phyloP scores from a whole-genome alignment of 805 yeast genomes.

The Spathaspora passalidarum region DNA sequence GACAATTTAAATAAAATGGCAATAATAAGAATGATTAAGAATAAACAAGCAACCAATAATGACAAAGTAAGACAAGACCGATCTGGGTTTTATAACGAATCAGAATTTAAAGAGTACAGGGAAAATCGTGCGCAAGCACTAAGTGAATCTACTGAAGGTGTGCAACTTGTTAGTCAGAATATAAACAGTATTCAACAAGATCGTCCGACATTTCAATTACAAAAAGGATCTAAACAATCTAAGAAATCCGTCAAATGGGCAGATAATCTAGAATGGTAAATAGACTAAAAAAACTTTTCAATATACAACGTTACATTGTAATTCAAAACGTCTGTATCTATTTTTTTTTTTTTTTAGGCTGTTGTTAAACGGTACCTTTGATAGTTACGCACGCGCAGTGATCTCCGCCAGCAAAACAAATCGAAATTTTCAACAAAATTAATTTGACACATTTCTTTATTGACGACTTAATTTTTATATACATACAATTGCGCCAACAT shows the following conservation, averaged over 20 bases:
- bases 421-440: neutral
- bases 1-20: conserved; percentile 34
- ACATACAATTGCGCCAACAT: conserved; percentile 20
- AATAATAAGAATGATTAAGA: conserved; percentile 32
- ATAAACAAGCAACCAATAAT: neutral
- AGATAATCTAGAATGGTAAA: conserved; percentile 34
- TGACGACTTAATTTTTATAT: neutral
- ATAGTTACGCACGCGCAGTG: neutral
- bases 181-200: neutral
- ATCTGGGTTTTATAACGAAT: conserved; percentile 29
- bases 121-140: conserved; percentile 7
- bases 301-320: neutral
- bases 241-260: conserved; percentile 27
- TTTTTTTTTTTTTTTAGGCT: neutral
- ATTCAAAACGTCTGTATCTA: neutral
- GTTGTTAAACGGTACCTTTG: neutral
- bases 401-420: neutral
- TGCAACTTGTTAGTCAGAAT: conserved; percentile 18
- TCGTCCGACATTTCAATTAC: neutral
- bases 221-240: neutral
- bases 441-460: neutral
- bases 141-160: conserved; percentile 16
- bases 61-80: conserved; percentile 3
- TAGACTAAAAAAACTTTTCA: neutral
- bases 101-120: conserved; percentile 23